Base-by-base conservation (phyloP, 768 basidiomycete genomes). In the Lentinula detonsa region DNA sequence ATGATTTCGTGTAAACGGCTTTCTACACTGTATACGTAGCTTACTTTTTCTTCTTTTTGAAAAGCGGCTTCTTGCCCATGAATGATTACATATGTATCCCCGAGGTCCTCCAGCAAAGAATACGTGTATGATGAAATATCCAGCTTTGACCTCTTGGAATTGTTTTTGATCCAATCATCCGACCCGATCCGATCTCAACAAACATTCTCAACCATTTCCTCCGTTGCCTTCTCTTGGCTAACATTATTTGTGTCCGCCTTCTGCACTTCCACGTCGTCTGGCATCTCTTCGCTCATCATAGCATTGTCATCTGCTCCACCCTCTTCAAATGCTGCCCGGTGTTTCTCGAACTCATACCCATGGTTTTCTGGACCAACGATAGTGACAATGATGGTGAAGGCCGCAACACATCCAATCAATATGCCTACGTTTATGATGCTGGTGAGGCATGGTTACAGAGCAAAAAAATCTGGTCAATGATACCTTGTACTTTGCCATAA, bases 281-380 rank as follows among this genome's bases (percentile, higher is more conserved):
- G 53, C 5, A 39, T 33, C n/a, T 37, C 53, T 16, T 54, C 53
- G n/a, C 3, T 54, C 53, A 54, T 39, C 34, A 57, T 18, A 9
- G 23, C 56, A 57, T 57, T 16, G 34, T 84, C 85, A 37, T 78
- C 75, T 21, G 71, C 78, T 33, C 83, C 90, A 60, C 91, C 91
- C 64, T 86, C 80, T 68, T 95, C 89, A 73, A 89, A 90, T 0
- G 91, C 93, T 2, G 85, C 71, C 72, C 86, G 88, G 66, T 85
- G 81, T 63, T 88, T 82, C 76, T 98, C 95, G 67, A 96, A 98
- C 74, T 90, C 90, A 11, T 84, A 78, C 10, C 86, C 83, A 65
- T 90, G 89, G 61, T 65, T 87, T 87, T 84, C 82, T 0, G 90
- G 88, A 4, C 94, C 95, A 60, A 96, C 70, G 62, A 92, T 75